Evolutionary conservation across 257 asterid species (phyloP).

Genomic region (Solanum microdontum): DNA sequence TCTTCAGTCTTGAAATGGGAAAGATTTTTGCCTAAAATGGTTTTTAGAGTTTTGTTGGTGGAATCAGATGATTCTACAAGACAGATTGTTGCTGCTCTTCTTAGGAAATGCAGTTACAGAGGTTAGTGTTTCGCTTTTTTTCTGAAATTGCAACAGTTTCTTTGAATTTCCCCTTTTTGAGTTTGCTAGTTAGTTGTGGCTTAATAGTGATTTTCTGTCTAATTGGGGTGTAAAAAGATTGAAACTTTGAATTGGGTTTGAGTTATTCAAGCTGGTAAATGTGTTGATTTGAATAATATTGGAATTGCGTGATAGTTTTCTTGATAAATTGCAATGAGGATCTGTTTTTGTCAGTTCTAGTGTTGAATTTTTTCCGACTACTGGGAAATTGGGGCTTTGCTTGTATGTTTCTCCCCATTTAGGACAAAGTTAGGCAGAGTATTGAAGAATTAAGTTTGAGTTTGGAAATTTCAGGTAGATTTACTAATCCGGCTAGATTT

Average conservation of each 20-base stretch:
- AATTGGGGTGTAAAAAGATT: not conserved
- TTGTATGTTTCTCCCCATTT: not conserved
- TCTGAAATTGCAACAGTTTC: not conserved
- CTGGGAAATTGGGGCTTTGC: not conserved
- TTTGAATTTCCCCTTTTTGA: not conserved
- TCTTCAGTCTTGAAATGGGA: constrained; percentile 53
- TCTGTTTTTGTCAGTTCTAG: not conserved
- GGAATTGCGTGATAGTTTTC: not conserved
- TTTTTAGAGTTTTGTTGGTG: constrained; percentile 68
- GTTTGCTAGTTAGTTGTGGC: not conserved
- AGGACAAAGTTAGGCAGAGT: not conserved
- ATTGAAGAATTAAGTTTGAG: not conserved
- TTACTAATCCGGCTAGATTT: not conserved
- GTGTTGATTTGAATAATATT: not conserved
- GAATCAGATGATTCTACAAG: constrained; percentile 95
- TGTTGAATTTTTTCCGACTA: not conserved
- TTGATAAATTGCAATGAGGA: not conserved
- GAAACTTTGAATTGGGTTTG: not conserved
- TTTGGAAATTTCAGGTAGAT: not conserved
- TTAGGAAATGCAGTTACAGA: constrained; percentile 89
- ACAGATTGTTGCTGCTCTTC: constrained; percentile 89
- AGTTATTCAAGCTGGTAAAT: not conserved
- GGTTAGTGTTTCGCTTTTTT: constrained; percentile 30
- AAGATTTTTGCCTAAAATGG: constrained; percentile 71
- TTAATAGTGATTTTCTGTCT: not conserved